A percentile compares a stretch with the other conserved stretches of the same genome.
These are phyloP conservation scores for Dalbergia cochinchinensis DNA, from an alignment of 306 rosid species.

Conservation along the genomic window DNA sequence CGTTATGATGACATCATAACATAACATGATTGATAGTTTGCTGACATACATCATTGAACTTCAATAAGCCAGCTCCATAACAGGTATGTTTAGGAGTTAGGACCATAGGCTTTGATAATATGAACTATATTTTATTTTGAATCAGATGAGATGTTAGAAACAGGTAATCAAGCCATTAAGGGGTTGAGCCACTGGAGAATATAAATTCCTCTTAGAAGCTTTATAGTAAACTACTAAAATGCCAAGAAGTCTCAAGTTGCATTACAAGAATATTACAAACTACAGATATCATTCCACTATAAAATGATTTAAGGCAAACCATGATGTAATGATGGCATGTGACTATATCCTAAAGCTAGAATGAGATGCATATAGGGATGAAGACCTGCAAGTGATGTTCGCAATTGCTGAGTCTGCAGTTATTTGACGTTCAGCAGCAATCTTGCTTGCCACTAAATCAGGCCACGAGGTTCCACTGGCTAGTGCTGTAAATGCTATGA, in stretches of 20 bases:
- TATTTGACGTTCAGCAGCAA: slow-evolving; percentile 94
- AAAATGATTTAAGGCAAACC: slow-evolving; percentile 28
- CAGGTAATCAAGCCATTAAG: slow-evolving; percentile 26
- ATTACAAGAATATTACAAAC: slow-evolving; percentile 22
- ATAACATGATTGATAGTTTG: slow-evolving; percentile 10
- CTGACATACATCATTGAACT: slow-evolving; percentile 14
- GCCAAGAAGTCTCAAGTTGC: slow-evolving; percentile 6
- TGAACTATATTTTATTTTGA: slow-evolving; percentile 16
- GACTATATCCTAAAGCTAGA: slow-evolving; percentile 26
- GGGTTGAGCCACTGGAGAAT: slow-evolving; percentile 13
- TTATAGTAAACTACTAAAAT: slow-evolving; percentile 8
- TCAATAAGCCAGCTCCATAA: slow-evolving; percentile 22
- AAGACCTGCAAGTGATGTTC: slow-evolving; percentile 97
- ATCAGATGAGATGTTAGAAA: slow-evolving; percentile 29
- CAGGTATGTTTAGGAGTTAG: neutral
- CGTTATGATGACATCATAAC: slow-evolving; percentile 13
- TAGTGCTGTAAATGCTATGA: slow-evolving; percentile 93
- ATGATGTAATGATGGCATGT: slow-evolving; percentile 30
- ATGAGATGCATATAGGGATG: slow-evolving; percentile 39
- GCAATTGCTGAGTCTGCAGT: slow-evolving; percentile 99
- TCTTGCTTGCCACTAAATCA: slow-evolving; percentile 97
- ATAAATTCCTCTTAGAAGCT: slow-evolving; percentile 8
- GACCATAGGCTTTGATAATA: neutral
- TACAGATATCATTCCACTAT: slow-evolving; percentile 32
- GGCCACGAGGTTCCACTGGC: slow-evolving; percentile 99